Percentiles rank a stretch among this genome's conserved stretches.
Evolutionary conservation across 2,329 filamentous ascomycete genomes (phyloP).

Genomic region (Nigrospora sphaerica): DNA sequence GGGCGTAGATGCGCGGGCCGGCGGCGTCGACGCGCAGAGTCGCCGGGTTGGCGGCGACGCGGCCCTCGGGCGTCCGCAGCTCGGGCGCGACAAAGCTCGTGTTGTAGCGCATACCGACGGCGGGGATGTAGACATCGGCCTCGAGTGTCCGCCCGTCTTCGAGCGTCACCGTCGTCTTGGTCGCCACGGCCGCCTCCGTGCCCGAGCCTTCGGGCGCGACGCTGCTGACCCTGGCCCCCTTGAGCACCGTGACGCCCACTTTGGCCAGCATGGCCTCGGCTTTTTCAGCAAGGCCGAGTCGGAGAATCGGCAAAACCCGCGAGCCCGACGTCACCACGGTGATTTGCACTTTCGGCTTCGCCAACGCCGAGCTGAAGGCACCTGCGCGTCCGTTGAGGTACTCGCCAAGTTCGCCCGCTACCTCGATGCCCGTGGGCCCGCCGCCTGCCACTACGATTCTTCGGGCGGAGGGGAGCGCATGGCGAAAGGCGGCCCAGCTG

Average conservation of each 20-base stretch:
- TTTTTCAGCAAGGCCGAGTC: slow-evolving; percentile 26
- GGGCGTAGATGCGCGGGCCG: slow-evolving; percentile 32
- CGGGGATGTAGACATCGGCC: slow-evolving; percentile 41
- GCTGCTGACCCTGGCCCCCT: slow-evolving; percentile 27
- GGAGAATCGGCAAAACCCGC: slow-evolving; percentile 32
- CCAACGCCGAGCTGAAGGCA: slow-evolving; percentile 23
- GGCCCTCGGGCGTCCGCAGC: slow-evolving; percentile 25
- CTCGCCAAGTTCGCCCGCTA: slow-evolving; percentile 42
- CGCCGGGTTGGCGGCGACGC: slow-evolving; percentile 26
- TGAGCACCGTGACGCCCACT: slow-evolving; percentile 39
- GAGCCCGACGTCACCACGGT: slow-evolving; percentile 32
- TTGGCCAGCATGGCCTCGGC: slow-evolving; percentile 33
- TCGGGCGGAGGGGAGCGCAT: slow-evolving; percentile 28
- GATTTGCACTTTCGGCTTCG: slow-evolving; percentile 30
- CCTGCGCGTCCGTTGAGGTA: slow-evolving; percentile 38
- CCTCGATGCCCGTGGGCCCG: slow-evolving; percentile 37
- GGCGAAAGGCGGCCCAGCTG: slow-evolving; percentile 31
- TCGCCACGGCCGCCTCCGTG: slow-evolving; percentile 10
- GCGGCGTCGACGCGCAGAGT: slow-evolving; percentile 28
- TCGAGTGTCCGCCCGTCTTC: slow-evolving; percentile 28
- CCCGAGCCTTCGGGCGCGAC: slow-evolving; percentile 24
- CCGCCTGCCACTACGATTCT: slow-evolving; percentile 36
- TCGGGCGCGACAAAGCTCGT: slow-evolving; percentile 26
- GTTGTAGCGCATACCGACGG: slow-evolving; percentile 33
- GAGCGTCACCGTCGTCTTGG: slow-evolving; percentile 27